Evolutionary conservation across 2,329 filamentous ascomycete genomes (phyloP), one percentile per base, ranked within the genome.

Genomic region (Colletotrichum cordylinicola): DNA sequence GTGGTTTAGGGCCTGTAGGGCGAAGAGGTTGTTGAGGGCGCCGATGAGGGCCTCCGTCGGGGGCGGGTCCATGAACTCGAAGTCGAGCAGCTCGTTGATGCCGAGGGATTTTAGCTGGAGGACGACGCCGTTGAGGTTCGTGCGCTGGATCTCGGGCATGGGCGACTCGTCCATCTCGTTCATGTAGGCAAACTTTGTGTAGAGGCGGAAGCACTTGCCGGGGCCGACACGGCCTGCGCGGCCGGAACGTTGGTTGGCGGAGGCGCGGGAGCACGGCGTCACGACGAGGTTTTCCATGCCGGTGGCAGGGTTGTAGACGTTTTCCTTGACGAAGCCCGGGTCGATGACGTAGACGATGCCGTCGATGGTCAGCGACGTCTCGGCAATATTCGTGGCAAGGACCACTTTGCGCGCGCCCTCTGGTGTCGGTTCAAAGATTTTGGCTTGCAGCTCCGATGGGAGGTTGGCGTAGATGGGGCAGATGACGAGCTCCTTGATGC

Each of bases 281-380:
- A 98, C 95, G 0, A 98, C 94, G 15, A 99, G 87, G 52, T 95
- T 96, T 33, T 96, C 96, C 94, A 98, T 98, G 71, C 96, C 96
- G 0, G 95, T 98, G 1, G 94, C 92, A 1, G 96, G 94, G 77
- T 98, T 98, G 86, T 96, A 98, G 2, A 96, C 91, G 79, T 98
- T 98, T 82, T 98, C 95, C 84, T 99, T 99, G 77, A 97, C 95
- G 78, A 98, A 98, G 1, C 97, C 97, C 0, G 95, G 95, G 80
- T 99, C 97, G 75, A 98, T 98, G 43, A 98, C 97, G 82, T 98
- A 98, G 10, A 96, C 94, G 75, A 98, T 98, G 18, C 96, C 96
- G 82, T 98, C 96, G 74, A 99, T 98, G 0, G 97, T 99, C 81
- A 99, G 86, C 87, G 93, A 96, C 0, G 97, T 99, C 84, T 99